Base-by-base conservation (phyloP, 805 yeast species). In the Metahyphopichia silvanorum region DNA sequence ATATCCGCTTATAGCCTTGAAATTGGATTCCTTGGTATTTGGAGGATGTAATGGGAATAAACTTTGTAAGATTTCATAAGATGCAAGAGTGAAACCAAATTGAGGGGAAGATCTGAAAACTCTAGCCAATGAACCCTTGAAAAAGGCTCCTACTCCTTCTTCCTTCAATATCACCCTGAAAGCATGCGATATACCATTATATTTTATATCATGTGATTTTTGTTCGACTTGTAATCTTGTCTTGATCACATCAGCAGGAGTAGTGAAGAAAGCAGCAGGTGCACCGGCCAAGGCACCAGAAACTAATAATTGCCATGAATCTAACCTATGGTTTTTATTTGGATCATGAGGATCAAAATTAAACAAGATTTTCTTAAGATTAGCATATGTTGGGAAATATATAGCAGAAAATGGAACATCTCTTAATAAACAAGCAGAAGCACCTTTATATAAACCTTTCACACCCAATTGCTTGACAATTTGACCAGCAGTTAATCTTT, bases 351-450 rank as follows among this genome's bases (percentile, higher is more conserved):
- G 95, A 50, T 91, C 95, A 53, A 83, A 88, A 33, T 82, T 76
- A 60, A 89, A 89, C 42, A 86, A 52, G 47, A 79, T 78, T 60
- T 77, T 81, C 61, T 93, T 93, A 45, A 91, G 73, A 60, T 91
- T 95, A 24, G 96, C 95, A 63, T 91, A 91, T 5, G 97, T 79
- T 33, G 98, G 98, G 79, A 91, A 91, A 66, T 91, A 91, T 43
- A 91, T 91, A 23, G 98, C 96, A 23, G 94, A 82, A 61, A 91
- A 91, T 27, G 98, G 98, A 23, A 91, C 95, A 61, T 91, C 98
- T 61, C 98, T 80, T 56, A 87, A 65, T 48, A 93, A 58, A 64
- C 98, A 91, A 6, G 98, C 98, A 17, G 77, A 47, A 0, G 89
- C 91, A 49, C 98, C 98, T 61, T 80, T 87, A 62, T 91, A 91